Evolutionary conservation across 2,329 filamentous ascomycete species (phyloP).

Genomic region (Elsinoe arachidis): DNA sequence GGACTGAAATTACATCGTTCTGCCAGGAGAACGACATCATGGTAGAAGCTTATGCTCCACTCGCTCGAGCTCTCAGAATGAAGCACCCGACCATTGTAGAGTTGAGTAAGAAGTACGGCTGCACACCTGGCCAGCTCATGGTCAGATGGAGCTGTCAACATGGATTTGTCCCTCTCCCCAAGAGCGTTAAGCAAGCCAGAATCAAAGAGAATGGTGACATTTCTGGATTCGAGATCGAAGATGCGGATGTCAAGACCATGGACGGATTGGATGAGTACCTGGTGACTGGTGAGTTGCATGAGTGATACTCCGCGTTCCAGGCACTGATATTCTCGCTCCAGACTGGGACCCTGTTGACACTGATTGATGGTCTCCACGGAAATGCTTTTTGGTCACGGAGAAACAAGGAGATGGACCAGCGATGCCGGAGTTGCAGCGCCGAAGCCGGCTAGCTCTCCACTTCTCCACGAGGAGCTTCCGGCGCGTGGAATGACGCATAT

Average conservation of each 20-base stretch:
- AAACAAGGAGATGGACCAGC: not conserved
- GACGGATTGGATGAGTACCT: constrained; percentile 62
- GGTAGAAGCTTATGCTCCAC: constrained; percentile 71
- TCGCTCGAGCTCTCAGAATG: constrained; percentile 64
- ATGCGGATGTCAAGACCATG: constrained; percentile 55
- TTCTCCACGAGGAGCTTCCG: not conserved
- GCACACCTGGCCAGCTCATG: constrained; percentile 64
- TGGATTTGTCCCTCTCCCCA: constrained; percentile 63
- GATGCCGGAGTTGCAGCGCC: not conserved
- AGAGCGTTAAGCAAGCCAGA: constrained; percentile 56
- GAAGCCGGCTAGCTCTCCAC: not conserved
- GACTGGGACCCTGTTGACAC: constrained; percentile 30
- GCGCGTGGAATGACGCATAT: not conserved
- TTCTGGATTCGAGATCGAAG: constrained; percentile 50
- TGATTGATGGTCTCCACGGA: constrained; percentile 11
- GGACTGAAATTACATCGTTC: constrained; percentile 55
- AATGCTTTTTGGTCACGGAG: not conserved
- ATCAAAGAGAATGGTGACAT: constrained; percentile 59
- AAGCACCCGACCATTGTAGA: constrained; percentile 53
- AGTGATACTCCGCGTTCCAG: not conserved
- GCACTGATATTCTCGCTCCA: constrained; percentile 14
- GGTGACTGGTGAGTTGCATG: constrained; percentile 54
- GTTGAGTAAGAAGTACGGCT: constrained; percentile 59
- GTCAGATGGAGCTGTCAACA: constrained; percentile 73
- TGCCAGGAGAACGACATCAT: constrained; percentile 59